These are phyloP conservation scores for Parastagonospora avenae DNA, from an alignment of 2,329 filamentous ascomycete genomes.

Conservation along the genomic window DNA sequence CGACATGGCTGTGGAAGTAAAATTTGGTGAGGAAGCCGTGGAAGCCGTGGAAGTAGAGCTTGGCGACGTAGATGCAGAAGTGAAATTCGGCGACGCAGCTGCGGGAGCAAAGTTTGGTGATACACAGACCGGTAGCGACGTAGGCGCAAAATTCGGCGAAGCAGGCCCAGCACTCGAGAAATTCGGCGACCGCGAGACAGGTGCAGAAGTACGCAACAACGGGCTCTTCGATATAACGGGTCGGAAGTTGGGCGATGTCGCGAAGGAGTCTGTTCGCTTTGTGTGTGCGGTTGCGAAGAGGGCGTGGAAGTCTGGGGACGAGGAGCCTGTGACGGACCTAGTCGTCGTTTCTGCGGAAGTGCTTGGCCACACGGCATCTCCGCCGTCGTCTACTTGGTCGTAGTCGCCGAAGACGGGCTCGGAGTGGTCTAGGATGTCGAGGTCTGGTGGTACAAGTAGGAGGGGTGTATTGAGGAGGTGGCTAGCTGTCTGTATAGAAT, in stretches of 20 bases:
- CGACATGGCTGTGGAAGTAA: not conserved
- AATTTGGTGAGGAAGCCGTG: not conserved
- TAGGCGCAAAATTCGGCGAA: constrained; percentile 19
- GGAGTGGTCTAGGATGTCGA: constrained; percentile 24
- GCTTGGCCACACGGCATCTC: constrained; percentile 28
- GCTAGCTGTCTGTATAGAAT: constrained; percentile 6
- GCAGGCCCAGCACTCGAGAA: constrained; percentile 7
- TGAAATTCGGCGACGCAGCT: constrained; percentile 10
- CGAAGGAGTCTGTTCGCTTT: constrained; percentile 21
- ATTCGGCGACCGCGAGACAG: constrained; percentile 7
- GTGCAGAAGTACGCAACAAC: not conserved
- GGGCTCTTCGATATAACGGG: constrained; percentile 6
- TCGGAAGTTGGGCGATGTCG: constrained; percentile 19
- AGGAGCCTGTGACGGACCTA: constrained; percentile 3
- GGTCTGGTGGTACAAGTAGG: constrained; percentile 23
- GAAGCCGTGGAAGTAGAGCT: not conserved
- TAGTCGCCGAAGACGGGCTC: constrained; percentile 32
- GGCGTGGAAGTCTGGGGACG: constrained; percentile 25
- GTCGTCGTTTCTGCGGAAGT: constrained; percentile 3
- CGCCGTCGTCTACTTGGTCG: constrained; percentile 30
- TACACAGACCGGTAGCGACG: not conserved
- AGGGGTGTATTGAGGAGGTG: constrained; percentile 9
- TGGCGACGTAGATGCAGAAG: not conserved
- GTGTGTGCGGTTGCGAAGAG: constrained; percentile 15
- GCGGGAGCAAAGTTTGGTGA: constrained; percentile 1